A percentile compares a stretch with the other conserved stretches of the same genome.
phyloP scores from a whole-genome alignment of 2,329 filamentous ascomycete genomes.

The Sporothrix curviconia region DNA sequence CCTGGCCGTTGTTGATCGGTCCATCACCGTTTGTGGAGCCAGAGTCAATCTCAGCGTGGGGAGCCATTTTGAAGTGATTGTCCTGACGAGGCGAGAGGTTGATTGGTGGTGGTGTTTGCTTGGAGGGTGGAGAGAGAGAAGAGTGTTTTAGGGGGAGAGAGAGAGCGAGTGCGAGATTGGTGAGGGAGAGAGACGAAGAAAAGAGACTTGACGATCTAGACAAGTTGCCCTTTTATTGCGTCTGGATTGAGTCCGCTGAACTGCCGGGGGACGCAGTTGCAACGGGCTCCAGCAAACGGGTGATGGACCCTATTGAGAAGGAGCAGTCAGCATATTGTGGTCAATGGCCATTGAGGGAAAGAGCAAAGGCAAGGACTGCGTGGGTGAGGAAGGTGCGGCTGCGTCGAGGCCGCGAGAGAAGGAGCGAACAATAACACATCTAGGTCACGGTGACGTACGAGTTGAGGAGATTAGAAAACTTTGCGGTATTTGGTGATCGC shows the following conservation, averaged over 20 bases:
- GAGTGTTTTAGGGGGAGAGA: background rate
- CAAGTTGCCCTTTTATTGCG: constrained; percentile 42
- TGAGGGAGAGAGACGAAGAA: background rate
- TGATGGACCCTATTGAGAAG: constrained; percentile 71
- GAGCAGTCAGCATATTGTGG: constrained; percentile 14
- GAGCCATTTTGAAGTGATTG: constrained; percentile 56
- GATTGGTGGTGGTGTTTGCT: background rate
- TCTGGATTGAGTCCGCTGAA: constrained; percentile 62
- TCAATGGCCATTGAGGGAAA: no score
- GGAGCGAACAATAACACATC: background rate
- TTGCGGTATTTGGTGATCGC: constrained; percentile 64
- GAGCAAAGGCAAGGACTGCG: background rate
- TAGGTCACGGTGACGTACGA: no score
- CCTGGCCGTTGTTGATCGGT: constrained; percentile 20
- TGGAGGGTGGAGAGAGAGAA: background rate
- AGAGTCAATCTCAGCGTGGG: constrained; percentile 66
- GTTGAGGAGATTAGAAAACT: constrained; percentile 98
- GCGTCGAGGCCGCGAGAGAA: background rate
- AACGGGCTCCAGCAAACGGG: constrained; percentile 94
- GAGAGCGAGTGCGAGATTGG: background rate
- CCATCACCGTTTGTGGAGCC: constrained; percentile 55
- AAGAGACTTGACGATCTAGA: background rate
- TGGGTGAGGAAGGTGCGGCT: background rate
- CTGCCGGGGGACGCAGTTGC: constrained; percentile 81
- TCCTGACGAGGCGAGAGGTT: no score